Evolutionary conservation across 768 basidiomycete species (phyloP), one percentile per base, ranked within the genome.

Genomic region (Gyrodon lividus): DNA sequence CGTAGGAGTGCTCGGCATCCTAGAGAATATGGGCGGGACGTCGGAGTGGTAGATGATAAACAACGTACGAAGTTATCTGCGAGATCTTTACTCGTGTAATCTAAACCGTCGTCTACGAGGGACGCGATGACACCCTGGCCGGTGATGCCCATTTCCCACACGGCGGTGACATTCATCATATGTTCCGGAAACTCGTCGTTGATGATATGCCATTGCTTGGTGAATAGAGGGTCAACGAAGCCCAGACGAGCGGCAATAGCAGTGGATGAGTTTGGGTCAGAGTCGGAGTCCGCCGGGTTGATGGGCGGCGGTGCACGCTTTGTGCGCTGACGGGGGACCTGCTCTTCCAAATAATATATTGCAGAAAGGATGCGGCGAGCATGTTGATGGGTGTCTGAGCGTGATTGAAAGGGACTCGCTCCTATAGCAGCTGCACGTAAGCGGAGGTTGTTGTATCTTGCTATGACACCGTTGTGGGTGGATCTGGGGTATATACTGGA

Each of bases 101-200:
- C 97, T 56, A 99, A 69, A 1, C 97, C 97, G 66, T 99, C 97
- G 66, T 99, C 97, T 20, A 99, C 86, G 40, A 99, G 75, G 9
- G 92, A 92, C 4, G 91, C 80, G 37, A 91, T 86, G 24, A 98
- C 75, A 6, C 92, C 95, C 59, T 83, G 77, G 1, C 97, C 97
- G 0, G 87, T 92, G 57, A 94, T 78, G 3, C 92, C 95, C 72
- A 87, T 80, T 26, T 88, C 89, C 97, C 97, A 99, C 0, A 97
- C 75, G 10, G 81, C 78, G 0, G 92, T 88, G n/a, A 93, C 89
- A 62, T 99, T 98, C 85, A 99, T 88, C 77, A 79, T 84, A 58
- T 91, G 81, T 61, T 88, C 81, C 4, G 86, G 88, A 57, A 76
- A 83, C 30, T 90, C 79, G 53, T 89, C 83, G 71, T 99, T 98